Evolutionary conservation across 345 rosid genomes (phyloP).

Genomic region (Microthlaspi erraticum): DNA sequence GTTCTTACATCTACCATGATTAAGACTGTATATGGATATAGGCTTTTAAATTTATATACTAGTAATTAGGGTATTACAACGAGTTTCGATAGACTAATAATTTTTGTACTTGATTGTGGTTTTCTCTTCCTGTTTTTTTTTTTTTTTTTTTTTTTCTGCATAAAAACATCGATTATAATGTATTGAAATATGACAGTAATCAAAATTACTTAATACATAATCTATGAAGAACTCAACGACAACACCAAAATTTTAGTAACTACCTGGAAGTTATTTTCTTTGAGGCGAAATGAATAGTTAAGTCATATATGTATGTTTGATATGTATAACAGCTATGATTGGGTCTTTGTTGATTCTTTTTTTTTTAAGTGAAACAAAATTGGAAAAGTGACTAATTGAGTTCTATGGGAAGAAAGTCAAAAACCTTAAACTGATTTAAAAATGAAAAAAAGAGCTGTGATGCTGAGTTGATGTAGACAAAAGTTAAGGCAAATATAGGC

Average conservation of each 20-base stretch:
- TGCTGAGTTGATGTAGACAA: slow-evolving; percentile 41
- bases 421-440: slow-evolving; percentile 27
- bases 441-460: slow-evolving; percentile 29
- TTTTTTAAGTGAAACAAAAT: slow-evolving; percentile 18
- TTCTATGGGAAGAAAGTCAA: slow-evolving; percentile 33
- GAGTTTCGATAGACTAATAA: neutral
- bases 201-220: neutral
- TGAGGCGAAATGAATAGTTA: neutral
- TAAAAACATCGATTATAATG: neutral
- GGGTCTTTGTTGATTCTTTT: neutral
- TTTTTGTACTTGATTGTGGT: neutral
- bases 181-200: neutral
- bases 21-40: neutral
- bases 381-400: slow-evolving; percentile 30
- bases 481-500: slow-evolving; percentile 40
- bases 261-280: slow-evolving; percentile 4
- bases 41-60: neutral
- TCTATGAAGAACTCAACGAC: neutral
- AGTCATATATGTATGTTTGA: slow-evolving; percentile 12
- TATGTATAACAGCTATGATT: slow-evolving; percentile 22
- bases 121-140: neutral
- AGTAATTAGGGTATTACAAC: too few relatives aligned
- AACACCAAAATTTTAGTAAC: neutral
- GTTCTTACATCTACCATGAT: slow-evolving; percentile 24
- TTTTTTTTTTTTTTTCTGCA: neutral